These are phyloP conservation scores for Ettlia oleoabundans DNA, from an alignment of 139 green algal genomes.

Conservation along the genomic window DNA sequence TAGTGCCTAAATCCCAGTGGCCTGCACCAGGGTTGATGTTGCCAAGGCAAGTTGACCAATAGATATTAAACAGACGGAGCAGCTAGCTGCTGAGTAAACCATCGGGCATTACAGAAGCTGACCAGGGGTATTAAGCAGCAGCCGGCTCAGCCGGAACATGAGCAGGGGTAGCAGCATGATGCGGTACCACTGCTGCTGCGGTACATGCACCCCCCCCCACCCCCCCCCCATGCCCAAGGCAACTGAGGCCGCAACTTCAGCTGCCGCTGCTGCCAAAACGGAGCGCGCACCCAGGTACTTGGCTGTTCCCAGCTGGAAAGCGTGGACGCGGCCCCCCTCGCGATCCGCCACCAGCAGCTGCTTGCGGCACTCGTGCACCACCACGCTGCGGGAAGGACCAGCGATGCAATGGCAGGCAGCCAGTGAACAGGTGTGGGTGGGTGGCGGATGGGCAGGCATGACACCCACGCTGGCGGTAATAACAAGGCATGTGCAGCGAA, in stretches of 20 bases:
- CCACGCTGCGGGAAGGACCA: conserved; percentile 60
- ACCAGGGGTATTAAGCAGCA: too few species aligned
- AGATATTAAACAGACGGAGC: too few species aligned
- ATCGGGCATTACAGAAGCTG: too few species aligned
- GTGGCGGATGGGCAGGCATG: neutral
- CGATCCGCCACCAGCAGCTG: conserved; percentile 72
- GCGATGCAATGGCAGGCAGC: neutral
- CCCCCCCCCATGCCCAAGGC: neutral
- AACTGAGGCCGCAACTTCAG: neutral
- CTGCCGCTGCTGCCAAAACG: neutral
- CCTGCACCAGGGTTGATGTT: conserved; percentile 53
- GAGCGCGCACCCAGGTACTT: conserved; percentile 46
- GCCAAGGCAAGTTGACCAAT: too few species aligned
- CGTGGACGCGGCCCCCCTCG: conserved; percentile 55
- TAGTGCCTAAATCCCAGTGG: conserved; percentile 34
- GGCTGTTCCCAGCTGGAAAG: conserved; percentile 79
- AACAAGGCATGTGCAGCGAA: neutral
- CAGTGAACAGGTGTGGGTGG: neutral
- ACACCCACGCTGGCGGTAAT: neutral
- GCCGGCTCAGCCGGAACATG: too few species aligned
- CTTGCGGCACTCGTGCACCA: conserved; percentile 78
- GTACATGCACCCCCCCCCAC: too few species aligned
- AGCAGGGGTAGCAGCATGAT: neutral
- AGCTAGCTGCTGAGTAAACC: too few species aligned
- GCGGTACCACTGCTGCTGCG: neutral